These are phyloP conservation scores for Stemphylium lycopersici DNA, from an alignment of 2,329 filamentous ascomycete species.

Conservation along the genomic window DNA sequence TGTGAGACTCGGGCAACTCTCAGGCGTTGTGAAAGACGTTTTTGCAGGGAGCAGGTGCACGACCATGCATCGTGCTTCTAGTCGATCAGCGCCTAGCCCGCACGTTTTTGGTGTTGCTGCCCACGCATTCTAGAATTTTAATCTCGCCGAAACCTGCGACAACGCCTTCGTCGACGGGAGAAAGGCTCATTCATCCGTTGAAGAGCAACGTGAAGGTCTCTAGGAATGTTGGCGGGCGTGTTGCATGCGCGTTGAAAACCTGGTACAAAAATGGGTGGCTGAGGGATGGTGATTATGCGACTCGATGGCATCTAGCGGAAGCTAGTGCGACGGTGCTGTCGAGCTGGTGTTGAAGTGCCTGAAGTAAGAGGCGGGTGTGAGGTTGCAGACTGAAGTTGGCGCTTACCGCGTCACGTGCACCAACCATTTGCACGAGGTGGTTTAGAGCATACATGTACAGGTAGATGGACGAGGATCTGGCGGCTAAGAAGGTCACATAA, in stretches of 20 bases:
- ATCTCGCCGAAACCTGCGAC: background rate
- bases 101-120: conserved; percentile 7
- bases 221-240: background rate
- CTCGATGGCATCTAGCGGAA: background rate
- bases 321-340: background rate
- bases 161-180: background rate
- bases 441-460: background rate
- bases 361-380: conserved; percentile 2
- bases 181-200: background rate
- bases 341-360: conserved; percentile 6
- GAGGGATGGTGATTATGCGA: background rate
- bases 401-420: conserved; percentile 16
- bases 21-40: background rate
- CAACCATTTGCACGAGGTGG: background rate
- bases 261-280: background rate
- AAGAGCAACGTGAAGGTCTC: background rate
- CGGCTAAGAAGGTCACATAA: background rate
- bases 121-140: background rate
- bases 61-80: background rate
- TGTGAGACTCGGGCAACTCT: background rate
- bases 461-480: no score
- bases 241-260: background rate
- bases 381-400: conserved; percentile 9
- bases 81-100: conserved; percentile 2
- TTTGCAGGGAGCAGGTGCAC: background rate